Conservation (phyloP, 805 yeast genomes). For the Candida jianshihensis region DNA sequence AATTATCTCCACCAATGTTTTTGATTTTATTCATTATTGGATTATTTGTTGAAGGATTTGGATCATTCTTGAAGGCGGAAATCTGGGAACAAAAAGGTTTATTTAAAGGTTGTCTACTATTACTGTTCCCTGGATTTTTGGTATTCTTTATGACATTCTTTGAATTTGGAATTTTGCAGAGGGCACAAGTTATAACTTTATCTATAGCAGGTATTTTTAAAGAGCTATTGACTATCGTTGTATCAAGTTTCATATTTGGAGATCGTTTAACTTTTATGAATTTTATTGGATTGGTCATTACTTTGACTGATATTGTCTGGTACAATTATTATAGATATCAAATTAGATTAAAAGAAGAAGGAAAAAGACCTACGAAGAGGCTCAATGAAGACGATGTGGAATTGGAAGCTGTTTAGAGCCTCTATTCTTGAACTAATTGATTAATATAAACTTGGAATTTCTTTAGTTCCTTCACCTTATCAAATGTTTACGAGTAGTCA, state of each 20-base stretch:
- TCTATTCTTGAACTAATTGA: not conserved
- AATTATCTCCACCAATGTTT: slow-evolving; percentile 82
- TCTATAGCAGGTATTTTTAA: slow-evolving; percentile 91
- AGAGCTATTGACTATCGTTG: slow-evolving; percentile 75
- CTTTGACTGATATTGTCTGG: slow-evolving; percentile 73
- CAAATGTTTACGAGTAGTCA: too few species aligned
- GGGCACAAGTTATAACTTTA: slow-evolving; percentile 78
- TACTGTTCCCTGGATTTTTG: slow-evolving; percentile 75
- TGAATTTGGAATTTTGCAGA: slow-evolving; percentile 76
- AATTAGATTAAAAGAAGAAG: slow-evolving; percentile 12
- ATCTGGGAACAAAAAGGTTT: slow-evolving; percentile 65
- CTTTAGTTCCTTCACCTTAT: too few species aligned
- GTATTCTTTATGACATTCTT: slow-evolving; percentile 88
- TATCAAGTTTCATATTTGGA: slow-evolving; percentile 62
- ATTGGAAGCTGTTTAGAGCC: slow-evolving; percentile 7
- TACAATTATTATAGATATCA: slow-evolving; percentile 63
- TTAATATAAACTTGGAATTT: too few species aligned
- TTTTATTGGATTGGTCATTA: slow-evolving; percentile 63
- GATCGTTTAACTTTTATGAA: slow-evolving; percentile 67
- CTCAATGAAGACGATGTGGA: slow-evolving; percentile 4
- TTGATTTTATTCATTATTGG: slow-evolving; percentile 56
- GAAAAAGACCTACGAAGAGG: slow-evolving; percentile 2
- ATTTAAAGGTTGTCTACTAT: slow-evolving; percentile 43
- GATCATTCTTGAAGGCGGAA: slow-evolving; percentile 40
- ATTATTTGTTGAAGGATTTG: slow-evolving; percentile 60